Conservation (phyloP, 345 rosid genomes). For the Lenwebbia sp. region DNA sequence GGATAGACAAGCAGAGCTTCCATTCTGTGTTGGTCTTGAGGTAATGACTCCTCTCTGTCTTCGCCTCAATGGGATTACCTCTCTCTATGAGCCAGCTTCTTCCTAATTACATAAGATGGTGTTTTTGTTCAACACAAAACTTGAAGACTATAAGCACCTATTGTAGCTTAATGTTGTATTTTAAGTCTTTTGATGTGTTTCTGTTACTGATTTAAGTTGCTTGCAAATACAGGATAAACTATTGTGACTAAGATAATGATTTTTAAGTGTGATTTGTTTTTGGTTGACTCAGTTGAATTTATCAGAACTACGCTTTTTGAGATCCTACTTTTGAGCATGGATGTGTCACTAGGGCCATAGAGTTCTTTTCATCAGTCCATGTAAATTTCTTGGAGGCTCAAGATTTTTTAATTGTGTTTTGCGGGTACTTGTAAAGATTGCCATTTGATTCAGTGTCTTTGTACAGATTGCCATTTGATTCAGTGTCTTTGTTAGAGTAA, state of each 20-base stretch:
- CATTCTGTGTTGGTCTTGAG: conserved; percentile 40
- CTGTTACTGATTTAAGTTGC: not conserved
- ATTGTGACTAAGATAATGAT: not conserved
- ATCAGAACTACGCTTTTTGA: not conserved
- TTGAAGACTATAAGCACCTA: not conserved
- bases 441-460: not conserved
- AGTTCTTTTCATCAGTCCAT: not conserved
- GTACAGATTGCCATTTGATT: not conserved
- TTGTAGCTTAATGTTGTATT: not conserved
- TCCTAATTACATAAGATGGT: not conserved
- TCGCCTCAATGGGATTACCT: not conserved
- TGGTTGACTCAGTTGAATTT: not conserved
- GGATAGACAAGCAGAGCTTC: conserved; percentile 19
- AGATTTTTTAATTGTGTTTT: not conserved
- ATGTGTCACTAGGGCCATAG: not conserved
- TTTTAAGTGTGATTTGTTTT: not conserved
- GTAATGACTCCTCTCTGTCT: conserved; percentile 1
- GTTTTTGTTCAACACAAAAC: not conserved
- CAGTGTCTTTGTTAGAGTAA: not conserved
- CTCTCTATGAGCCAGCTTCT: not conserved
- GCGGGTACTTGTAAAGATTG: not conserved
- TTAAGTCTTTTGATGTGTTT: not conserved
- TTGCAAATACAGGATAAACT: not conserved
- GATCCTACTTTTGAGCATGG: not conserved
- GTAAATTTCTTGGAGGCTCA: not conserved